phyloP scores from a whole-genome alignment of 176 grass and related monocot species.

The Saccharum spontaneum region DNA sequence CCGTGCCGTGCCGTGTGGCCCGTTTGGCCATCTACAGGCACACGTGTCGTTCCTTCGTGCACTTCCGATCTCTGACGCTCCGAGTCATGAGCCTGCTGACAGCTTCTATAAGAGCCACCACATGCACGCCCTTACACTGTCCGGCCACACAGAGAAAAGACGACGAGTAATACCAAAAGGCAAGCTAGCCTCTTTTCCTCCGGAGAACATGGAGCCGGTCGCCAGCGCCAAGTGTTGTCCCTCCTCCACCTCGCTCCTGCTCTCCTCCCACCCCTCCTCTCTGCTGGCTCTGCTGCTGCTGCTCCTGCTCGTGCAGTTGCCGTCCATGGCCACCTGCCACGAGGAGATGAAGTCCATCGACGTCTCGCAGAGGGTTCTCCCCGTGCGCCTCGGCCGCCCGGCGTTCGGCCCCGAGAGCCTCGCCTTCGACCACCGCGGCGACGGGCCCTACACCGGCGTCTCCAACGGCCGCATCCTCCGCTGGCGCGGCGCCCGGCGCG shows the following conservation, averaged over 20 bases:
- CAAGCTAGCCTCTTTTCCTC: neutral
- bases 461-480: slow-evolving; percentile 76
- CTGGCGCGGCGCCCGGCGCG: slow-evolving; percentile 43
- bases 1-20: no score
- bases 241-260: neutral
- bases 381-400: slow-evolving; percentile 40
- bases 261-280: slow-evolving; percentile 6
- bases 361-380: slow-evolving; percentile 26
- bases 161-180: neutral
- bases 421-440: slow-evolving; percentile 67
- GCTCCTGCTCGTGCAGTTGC: slow-evolving; percentile 14
- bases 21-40: no score
- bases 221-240: neutral
- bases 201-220: slow-evolving; percentile 27
- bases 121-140: slow-evolving; percentile 14
- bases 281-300: neutral
- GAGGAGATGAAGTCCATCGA: slow-evolving; percentile 51
- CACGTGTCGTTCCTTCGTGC: neutral
- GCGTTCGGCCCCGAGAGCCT: slow-evolving; percentile 88
- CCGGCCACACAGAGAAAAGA: neutral
- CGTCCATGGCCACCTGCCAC: slow-evolving; percentile 2
- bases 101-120: neutral
- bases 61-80: neutral
- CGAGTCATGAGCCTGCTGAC: neutral
- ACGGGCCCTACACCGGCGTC: slow-evolving; percentile 80